phyloP scores from a whole-genome alignment of 495 filamentous ascomycete genomes.

The Cryomyces antarcticus region DNA sequence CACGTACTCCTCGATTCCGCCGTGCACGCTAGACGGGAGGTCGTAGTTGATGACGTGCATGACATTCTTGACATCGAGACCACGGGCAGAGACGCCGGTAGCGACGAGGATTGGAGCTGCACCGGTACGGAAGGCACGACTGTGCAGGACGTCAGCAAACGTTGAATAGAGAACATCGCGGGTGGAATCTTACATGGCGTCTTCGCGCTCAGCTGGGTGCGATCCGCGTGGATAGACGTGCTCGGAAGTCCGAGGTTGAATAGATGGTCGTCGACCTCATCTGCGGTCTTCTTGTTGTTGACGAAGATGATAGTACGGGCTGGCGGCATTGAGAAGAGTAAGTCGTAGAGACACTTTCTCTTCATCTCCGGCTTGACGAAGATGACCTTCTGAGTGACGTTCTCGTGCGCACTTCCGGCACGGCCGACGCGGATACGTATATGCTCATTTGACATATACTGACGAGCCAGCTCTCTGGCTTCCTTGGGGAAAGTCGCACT shows the following conservation, averaged over 20 bases:
- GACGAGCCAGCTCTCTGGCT: constrained; percentile 51
- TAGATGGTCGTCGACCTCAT: constrained; percentile 70
- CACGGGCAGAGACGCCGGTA: constrained; percentile 69
- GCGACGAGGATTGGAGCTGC: constrained; percentile 60
- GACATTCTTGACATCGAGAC: constrained; percentile 73
- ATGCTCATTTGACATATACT: constrained; percentile 49
- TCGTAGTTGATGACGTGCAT: constrained; percentile 90
- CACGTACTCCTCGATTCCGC: constrained; percentile 85
- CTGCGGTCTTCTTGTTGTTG: constrained; percentile 54
- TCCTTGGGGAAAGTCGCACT: constrained; percentile 77
- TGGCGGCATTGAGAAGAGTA: constrained; percentile 45
- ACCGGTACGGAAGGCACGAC: constrained; percentile 62
- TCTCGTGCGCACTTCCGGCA: constrained; percentile 54
- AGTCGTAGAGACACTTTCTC: constrained; percentile 46
- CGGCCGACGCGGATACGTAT: constrained; percentile 71
- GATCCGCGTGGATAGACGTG: constrained; percentile 70
- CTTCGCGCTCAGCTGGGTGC: constrained; percentile 87
- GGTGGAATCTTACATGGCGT: constrained; percentile 47
- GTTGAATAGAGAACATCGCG: background rate
- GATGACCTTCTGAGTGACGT: constrained; percentile 58
- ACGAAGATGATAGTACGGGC: constrained; percentile 82
- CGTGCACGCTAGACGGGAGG: constrained; percentile 43
- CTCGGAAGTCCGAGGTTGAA: constrained; percentile 59
- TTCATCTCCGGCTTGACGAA: constrained; percentile 42
- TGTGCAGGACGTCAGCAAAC: constrained; percentile 14